Base-by-base conservation (phyloP, 345 rosid genomes). In the Cardamine chenopodiifolia region DNA sequence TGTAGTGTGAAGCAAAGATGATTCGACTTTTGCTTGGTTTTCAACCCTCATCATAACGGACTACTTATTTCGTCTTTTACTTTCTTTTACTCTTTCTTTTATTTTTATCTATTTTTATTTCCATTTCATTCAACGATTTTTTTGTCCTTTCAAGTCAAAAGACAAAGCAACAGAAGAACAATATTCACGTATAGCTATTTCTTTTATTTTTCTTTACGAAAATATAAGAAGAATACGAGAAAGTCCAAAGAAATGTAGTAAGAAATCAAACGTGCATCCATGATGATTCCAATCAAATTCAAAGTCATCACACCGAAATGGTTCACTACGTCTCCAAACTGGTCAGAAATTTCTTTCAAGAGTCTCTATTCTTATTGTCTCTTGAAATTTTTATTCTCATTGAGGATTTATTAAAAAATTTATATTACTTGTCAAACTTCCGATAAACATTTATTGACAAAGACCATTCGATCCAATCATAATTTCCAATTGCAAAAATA, bases 1-100 rank as follows among this genome's bases (percentile, higher is more conserved):
- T 71, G 81, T 66, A 71, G 31, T 66, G 68, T 19, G 77, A 78
- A 78, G 81, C 81, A 77, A 71, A 65, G 25, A 56, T 71, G 68
- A 71, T 66, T 78, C 63, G 49, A 54, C 81, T 78, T 78, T 78
- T 71, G 81, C 73, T 67, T 78, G 68, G 81, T 78, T 78, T 78
- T 78, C 81, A 78, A 78, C 81, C 61, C 69, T 78, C 69, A 78
- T 78, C 77, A 78, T 78, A 72, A 60, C 69, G 19, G 64, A 66
- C 69, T 72, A 72, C 77, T 78, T 66, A 78, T 78, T 78, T 66
- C 77, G 62, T 78, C 72, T 78, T 71, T 71, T 58, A 63, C 71
- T 54, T 45, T 68, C 48, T 60, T 68, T 75, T 68, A 52, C 64
- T 68, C 55, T 58, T 65, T 71, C 72, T 49, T 53, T 20, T 20